Evolutionary conservation across 75 land plant genomes (phyloP), one percentile per base, ranked within the genome.

Genomic region (Cryptomeria japonica): DNA sequence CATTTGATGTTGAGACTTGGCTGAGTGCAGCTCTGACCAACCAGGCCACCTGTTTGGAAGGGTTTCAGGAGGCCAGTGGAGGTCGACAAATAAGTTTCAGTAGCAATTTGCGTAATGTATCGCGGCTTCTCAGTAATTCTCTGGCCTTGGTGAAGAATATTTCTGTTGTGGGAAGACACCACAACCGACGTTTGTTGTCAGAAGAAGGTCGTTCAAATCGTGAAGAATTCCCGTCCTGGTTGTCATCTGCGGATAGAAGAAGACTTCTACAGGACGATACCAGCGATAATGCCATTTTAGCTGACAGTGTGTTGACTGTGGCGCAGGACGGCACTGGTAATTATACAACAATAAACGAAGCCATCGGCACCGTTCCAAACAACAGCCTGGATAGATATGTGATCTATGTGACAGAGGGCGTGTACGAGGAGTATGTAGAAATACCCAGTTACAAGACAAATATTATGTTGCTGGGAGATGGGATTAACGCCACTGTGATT

Each of bases 41-140:
- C 87, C 94, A 93, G 86, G 85, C 88, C 84, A 96, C 97, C 16
- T 94, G 96, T 86, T 88, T 92, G 73, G 94, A 95, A 31, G 94
- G 96, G 38, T 90, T 95, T 55, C 78, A 53, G 38, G 46, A 80
- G 41, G 84, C 88, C 64, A 64, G 84, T 25, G 86, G 75, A 72
- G 68, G 38, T 70, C 61, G 82, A 32, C 87, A 90, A 73, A 7
- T 25, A 4, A 31, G 15, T 46, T 84, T 89, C 64, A 70, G 87
- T 37, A 19, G 22, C 75, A 28, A 53, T 16, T 80, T 93, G 2
- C 8, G 51, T 37, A 80, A 88, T 41, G 53, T 91, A 34, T 61
- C 49, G 31, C 46, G 42, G 19, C 68, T 91, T 42, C 70, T 86
- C 36, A 91, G 92, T 87, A 88, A 91, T 86, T 82, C 88, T 44